phyloP scores from a whole-genome alignment of 331 rosid genomes.

The Quercus lobata region DNA sequence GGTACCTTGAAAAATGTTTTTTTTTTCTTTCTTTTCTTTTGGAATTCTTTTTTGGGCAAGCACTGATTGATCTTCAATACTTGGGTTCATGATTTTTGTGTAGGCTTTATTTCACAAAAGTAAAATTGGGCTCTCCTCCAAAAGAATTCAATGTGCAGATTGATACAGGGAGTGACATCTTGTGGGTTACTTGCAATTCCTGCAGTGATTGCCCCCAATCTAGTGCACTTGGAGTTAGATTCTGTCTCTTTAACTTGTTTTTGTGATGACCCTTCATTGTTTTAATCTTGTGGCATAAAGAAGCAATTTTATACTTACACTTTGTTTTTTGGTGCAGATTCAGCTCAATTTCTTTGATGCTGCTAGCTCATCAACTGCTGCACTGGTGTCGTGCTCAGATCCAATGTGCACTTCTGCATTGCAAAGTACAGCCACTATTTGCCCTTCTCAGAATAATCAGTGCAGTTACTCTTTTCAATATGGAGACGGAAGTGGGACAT shows the following conservation, averaged over 20 bases:
- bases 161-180: constrained; percentile 95
- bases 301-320: background rate
- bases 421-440: constrained; percentile 52
- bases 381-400: constrained; percentile 66
- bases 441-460: constrained; percentile 66
- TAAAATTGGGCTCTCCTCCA: constrained; percentile 88
- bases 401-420: constrained; percentile 68
- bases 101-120: constrained; percentile 91
- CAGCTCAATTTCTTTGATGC: constrained; percentile 75
- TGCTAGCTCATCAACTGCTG: constrained; percentile 66
- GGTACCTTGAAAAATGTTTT: background rate
- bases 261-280: background rate
- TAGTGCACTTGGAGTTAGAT: constrained; percentile 74
- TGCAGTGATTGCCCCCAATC: constrained; percentile 85
- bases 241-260: constrained; percentile 11
- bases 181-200: constrained; percentile 86
- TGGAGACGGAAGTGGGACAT: constrained; percentile 96
- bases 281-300: constrained; percentile 3
- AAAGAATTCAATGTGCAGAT: constrained; percentile 87
- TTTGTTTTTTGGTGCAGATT: constrained; percentile 45
- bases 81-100: constrained; percentile 26
- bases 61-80: constrained; percentile 14
- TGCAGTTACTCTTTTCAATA: constrained; percentile 80
- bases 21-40: background rate
- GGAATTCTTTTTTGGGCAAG: background rate